Evolutionary conservation across 495 filamentous ascomycete species (phyloP).

Genomic region (Penicillium lividum): DNA sequence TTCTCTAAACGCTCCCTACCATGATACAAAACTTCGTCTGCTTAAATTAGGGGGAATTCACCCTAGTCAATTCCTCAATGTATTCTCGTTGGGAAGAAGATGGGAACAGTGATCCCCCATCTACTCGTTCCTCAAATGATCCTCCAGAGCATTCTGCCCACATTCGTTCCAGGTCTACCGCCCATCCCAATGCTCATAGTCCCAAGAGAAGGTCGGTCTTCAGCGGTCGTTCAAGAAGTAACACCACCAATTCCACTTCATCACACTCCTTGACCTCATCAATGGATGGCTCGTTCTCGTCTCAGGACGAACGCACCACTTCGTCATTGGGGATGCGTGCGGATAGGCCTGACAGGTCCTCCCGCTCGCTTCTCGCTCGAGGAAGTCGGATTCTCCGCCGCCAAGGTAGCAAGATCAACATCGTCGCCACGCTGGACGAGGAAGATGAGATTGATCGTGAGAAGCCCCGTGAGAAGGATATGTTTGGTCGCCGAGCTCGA

Average conservation of each 20-base stretch:
- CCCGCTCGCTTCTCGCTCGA: constrained; percentile 46
- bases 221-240: constrained; percentile 45
- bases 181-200: constrained; percentile 33
- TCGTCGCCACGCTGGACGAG: constrained; percentile 49
- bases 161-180: constrained; percentile 45
- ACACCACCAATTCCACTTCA: constrained; percentile 44
- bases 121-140: constrained; percentile 41
- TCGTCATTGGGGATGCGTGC: constrained; percentile 32
- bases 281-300: constrained; percentile 26
- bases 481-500: constrained; percentile 21
- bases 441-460: constrained; percentile 44
- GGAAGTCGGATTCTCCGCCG: constrained; percentile 55
- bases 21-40: constrained; percentile 20
- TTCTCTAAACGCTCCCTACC: constrained; percentile 6
- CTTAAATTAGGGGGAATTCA: constrained; percentile 12
- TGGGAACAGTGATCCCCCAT: constrained; percentile 36
- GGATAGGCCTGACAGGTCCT: constrained; percentile 42
- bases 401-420: constrained; percentile 53
- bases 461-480: constrained; percentile 38
- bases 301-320: constrained; percentile 37
- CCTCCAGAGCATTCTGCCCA: constrained; percentile 41
- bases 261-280: constrained; percentile 43
- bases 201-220: constrained; percentile 49
- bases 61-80: not conserved
- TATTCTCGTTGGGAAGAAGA: constrained; percentile 28